A percentile compares a stretch with the other conserved stretches of the same genome.
Evolutionary conservation across 2,329 filamentous ascomycete species (phyloP).

Genomic region (Botrytis sinoallii): DNA sequence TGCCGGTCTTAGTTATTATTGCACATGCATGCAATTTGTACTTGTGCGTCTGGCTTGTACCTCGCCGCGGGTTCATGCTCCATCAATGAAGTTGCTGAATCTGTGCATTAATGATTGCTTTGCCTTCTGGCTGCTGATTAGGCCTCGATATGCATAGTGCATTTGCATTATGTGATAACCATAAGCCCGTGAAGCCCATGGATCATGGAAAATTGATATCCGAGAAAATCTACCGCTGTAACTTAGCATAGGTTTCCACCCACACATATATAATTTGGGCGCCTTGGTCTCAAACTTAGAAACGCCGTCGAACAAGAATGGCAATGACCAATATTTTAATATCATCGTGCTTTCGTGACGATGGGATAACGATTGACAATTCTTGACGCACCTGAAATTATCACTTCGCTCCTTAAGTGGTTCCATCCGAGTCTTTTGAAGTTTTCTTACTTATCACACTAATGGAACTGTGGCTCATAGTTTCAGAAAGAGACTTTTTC

Average conservation of each 20-base stretch:
- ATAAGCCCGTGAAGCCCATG: background rate
- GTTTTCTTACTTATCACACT: background rate
- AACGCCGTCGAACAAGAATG: background rate
- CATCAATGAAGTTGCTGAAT: background rate
- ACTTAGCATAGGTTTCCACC: background rate
- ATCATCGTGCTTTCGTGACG: constrained; percentile 15
- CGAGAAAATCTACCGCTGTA: background rate
- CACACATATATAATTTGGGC: background rate
- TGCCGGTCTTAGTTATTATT: constrained; percentile 18
- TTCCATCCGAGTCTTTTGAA: background rate
- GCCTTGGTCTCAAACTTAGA: constrained; percentile 17
- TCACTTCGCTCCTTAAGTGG: constrained; percentile 2
- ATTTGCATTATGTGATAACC: constrained; percentile 1
- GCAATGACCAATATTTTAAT: background rate
- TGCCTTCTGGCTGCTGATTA: constrained; percentile 9
- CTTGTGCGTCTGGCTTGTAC: constrained; percentile 16
- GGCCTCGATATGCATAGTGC: constrained; percentile 13
- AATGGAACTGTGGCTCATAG: constrained; percentile 17
- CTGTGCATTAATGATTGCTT: constrained; percentile 13
- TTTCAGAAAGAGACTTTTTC: constrained; percentile 12
- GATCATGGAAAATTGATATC: background rate
- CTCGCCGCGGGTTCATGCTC: constrained; percentile 12
- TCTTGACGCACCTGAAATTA: constrained; percentile 11
- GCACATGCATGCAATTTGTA: constrained; percentile 18
- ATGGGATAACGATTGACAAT: constrained; percentile 14